These are phyloP conservation scores for Candida yuanshanica DNA, from an alignment of 805 yeast genomes.

Conservation along the genomic window DNA sequence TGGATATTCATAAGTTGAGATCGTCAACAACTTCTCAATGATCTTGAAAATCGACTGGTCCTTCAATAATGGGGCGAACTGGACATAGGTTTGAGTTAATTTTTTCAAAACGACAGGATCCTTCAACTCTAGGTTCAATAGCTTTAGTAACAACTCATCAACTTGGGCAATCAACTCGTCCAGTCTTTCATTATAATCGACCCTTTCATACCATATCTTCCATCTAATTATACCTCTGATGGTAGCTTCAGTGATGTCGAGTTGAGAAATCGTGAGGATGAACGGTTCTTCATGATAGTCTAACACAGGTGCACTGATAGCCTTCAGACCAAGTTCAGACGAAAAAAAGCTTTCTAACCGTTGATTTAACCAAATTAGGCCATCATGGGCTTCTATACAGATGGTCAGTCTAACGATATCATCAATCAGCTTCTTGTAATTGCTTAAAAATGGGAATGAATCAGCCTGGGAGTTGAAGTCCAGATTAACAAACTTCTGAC, in stretches of 20 bases:
- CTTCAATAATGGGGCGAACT: slow-evolving; percentile 85
- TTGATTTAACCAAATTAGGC: slow-evolving; percentile 75
- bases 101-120: slow-evolving; percentile 81
- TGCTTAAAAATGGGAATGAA: slow-evolving; percentile 64
- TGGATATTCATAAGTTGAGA: slow-evolving; percentile 81
- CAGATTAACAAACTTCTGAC: slow-evolving; percentile 63
- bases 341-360: slow-evolving; percentile 69
- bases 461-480: slow-evolving; percentile 91
- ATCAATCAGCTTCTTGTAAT: slow-evolving; percentile 78
- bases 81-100: slow-evolving; percentile 87
- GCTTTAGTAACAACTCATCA: slow-evolving; percentile 65
- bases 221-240: slow-evolving; percentile 91
- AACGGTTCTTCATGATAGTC: slow-evolving; percentile 61
- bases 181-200: slow-evolving; percentile 42
- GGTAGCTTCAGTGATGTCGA: slow-evolving; percentile 82
- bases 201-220: slow-evolving; percentile 82
- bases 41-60: slow-evolving; percentile 80
- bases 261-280: slow-evolving; percentile 72
- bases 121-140: slow-evolving; percentile 67
- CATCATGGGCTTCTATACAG: slow-evolving; percentile 78
- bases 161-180: slow-evolving; percentile 49
- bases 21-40: slow-evolving; percentile 76
- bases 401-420: slow-evolving; percentile 86
- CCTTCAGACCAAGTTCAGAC: slow-evolving; percentile 59
- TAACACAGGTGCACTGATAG: slow-evolving; percentile 49